Evolutionary conservation across 306 rosid genomes (phyloP).

Genomic region (Corylus americana): DNA sequence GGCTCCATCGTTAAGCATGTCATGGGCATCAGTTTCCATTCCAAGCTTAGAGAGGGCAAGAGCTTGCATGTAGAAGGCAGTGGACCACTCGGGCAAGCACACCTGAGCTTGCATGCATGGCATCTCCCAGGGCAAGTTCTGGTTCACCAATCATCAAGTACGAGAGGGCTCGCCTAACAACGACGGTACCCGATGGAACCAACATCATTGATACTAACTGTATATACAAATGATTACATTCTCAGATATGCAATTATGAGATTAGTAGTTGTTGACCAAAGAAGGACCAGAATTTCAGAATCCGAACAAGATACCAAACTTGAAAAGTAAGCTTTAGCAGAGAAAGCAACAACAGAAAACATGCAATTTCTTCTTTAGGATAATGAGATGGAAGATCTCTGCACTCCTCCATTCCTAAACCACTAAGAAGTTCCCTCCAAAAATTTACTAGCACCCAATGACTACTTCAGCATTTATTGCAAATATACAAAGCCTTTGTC

Average conservation of each 20-base stretch:
- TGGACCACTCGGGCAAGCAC: conserved; percentile 96
- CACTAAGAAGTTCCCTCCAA: not conserved
- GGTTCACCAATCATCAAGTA: conserved; percentile 83
- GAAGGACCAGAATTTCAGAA: no score
- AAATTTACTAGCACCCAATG: not conserved
- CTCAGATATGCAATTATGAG: not conserved
- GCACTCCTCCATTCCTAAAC: not conserved
- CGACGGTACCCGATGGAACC: conserved; percentile 76
- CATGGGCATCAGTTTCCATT: conserved; percentile 96
- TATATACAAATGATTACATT: conserved; percentile 6
- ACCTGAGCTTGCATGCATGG: conserved; percentile 97
- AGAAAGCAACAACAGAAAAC: not conserved
- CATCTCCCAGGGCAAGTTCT: conserved; percentile 83
- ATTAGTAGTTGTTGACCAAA: not conserved
- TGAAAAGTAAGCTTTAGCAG: not conserved
- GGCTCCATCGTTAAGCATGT: conserved; percentile 92
- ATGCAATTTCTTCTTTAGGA: not conserved
- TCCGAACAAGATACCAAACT: not conserved
- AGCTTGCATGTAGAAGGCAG: conserved; percentile 91
- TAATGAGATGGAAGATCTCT: not conserved
- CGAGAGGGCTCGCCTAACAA: conserved; percentile 87
- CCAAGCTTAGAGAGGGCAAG: conserved; percentile 94
- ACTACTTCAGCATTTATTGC: not conserved
- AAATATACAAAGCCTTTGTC: not conserved
- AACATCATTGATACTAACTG: conserved; percentile 88